A percentile compares a stretch with the other conserved stretches of the same genome.
Conservation (phyloP, 2,329 filamentous ascomycete genomes). For the Fusarium torreyae region DNA sequence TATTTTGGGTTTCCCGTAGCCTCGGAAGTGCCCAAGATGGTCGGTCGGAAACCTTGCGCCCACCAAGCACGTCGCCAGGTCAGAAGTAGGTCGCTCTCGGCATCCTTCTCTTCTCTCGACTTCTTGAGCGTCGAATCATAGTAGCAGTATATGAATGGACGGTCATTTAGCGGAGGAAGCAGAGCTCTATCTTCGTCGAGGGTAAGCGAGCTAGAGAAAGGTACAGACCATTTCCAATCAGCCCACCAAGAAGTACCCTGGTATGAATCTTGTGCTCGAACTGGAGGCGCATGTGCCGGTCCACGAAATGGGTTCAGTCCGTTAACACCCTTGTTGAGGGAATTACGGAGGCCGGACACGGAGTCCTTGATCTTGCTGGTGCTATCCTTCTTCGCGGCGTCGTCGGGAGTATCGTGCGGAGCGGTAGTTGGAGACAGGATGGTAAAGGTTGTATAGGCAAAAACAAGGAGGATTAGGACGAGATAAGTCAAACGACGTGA, state of each 20-base stretch:
- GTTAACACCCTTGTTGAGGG: constrained; percentile 62
- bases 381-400: constrained; percentile 12
- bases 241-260: constrained; percentile 88
- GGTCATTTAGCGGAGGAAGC: constrained; percentile 80
- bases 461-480: constrained; percentile 65
- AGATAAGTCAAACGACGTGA: constrained; percentile 68
- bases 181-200: constrained; percentile 88
- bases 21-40: constrained; percentile 84
- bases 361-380: constrained; percentile 65
- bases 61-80: constrained; percentile 96
- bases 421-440: constrained; percentile 58
- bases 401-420: not conserved
- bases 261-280: constrained; percentile 83
- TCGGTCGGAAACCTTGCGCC: constrained; percentile 90
- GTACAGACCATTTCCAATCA: constrained; percentile 89
- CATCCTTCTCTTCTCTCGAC: constrained; percentile 75
- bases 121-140: constrained; percentile 80
- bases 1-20: constrained; percentile 88
- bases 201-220: constrained; percentile 85
- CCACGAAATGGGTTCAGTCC: constrained; percentile 76
- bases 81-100: constrained; percentile 84
- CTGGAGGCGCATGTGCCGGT: constrained; percentile 78
- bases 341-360: constrained; percentile 60
- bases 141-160: constrained; percentile 90
- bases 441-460: constrained; percentile 69